phyloP scores from a whole-genome alignment of 2,329 filamentous ascomycete genomes.

The Colletotrichum chlorophyti region DNA sequence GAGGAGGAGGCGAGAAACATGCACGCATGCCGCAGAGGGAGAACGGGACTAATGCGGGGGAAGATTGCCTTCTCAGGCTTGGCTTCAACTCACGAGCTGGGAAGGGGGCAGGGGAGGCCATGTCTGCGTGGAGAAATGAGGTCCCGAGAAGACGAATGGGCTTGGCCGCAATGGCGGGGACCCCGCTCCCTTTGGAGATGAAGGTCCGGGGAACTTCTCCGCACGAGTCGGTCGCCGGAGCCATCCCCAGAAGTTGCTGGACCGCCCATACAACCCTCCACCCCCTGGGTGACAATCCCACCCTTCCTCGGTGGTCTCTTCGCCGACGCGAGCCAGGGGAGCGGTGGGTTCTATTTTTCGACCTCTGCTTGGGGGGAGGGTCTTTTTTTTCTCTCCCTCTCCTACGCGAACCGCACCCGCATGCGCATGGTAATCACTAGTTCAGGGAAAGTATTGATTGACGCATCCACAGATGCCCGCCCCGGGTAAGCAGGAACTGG shows the following conservation, averaged over 20 bases:
- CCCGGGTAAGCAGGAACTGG: too few relatives aligned
- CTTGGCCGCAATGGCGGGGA: not conserved
- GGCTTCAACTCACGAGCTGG: slow-evolving; percentile 1
- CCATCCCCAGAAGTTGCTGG: not conserved
- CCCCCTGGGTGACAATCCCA: not conserved
- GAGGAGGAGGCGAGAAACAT: not conserved
- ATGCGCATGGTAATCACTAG: too few relatives aligned
- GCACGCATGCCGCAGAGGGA: not conserved
- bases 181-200: slow-evolving; percentile 3
- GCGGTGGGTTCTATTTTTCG: too few relatives aligned
- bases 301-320: slow-evolving; percentile 9
- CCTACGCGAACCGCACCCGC: too few relatives aligned
- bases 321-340: slow-evolving; percentile 6
- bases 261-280: too few relatives aligned
- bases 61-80: not conserved
- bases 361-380: too few relatives aligned
- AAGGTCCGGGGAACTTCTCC: slow-evolving; percentile 13
- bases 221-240: not conserved
- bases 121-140: slow-evolving; percentile 17
- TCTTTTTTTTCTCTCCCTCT: too few relatives aligned
- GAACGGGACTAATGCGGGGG: slow-evolving; percentile 4
- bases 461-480: too few relatives aligned
- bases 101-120: not conserved
- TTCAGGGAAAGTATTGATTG: too few relatives aligned
- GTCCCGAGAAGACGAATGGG: not conserved